These are phyloP conservation scores for Yarrowia galli DNA, from an alignment of 1,139 yeast species.

Conservation along the genomic window DNA sequence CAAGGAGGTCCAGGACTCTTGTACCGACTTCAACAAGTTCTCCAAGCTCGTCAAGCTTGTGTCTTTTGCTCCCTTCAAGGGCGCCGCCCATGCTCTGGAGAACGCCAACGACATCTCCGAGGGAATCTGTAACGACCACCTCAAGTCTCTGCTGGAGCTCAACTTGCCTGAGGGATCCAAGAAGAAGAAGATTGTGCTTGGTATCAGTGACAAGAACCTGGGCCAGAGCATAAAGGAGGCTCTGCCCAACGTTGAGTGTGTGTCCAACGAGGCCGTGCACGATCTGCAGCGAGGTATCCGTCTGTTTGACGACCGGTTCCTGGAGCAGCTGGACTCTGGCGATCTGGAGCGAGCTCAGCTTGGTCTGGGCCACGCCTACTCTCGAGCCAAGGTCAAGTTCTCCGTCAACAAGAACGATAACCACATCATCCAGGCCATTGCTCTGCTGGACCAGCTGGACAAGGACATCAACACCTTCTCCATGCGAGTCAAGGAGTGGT, in stretches of 20 bases:
- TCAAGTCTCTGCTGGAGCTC: constrained; percentile 86
- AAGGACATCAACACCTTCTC: constrained; percentile 97
- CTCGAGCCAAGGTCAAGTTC: constrained; percentile 98
- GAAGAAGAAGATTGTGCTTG: constrained; percentile 66
- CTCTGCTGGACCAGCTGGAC: constrained; percentile 93
- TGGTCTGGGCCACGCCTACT: constrained; percentile 98
- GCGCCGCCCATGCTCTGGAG: constrained; percentile 98
- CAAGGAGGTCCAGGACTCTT: constrained; percentile 93
- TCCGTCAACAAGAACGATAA: constrained; percentile 98
- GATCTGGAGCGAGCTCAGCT: constrained; percentile 98
- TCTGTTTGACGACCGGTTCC: constrained; percentile 84
- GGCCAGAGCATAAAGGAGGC: constrained; percentile 96
- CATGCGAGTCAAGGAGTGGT: constrained; percentile 99
- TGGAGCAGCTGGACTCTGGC: constrained; percentile 92
- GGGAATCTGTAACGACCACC: constrained; percentile 92
- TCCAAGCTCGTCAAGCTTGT: constrained; percentile 93
- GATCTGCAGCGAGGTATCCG: constrained; percentile 96
- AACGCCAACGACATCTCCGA: constrained; percentile 98
- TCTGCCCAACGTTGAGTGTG: constrained; percentile 88
- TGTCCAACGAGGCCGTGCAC: constrained; percentile 90
- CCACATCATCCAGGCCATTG: constrained; percentile 98
- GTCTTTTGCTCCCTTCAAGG: constrained; percentile 97
- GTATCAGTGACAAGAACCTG: constrained; percentile 92
- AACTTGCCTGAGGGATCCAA: constrained; percentile 88
- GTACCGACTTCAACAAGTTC: constrained; percentile 84